Percentiles rank a stretch among this genome's conserved stretches.
Conservation (phyloP, 495 filamentous ascomycete species). For the Aspergillus sparsus region DNA sequence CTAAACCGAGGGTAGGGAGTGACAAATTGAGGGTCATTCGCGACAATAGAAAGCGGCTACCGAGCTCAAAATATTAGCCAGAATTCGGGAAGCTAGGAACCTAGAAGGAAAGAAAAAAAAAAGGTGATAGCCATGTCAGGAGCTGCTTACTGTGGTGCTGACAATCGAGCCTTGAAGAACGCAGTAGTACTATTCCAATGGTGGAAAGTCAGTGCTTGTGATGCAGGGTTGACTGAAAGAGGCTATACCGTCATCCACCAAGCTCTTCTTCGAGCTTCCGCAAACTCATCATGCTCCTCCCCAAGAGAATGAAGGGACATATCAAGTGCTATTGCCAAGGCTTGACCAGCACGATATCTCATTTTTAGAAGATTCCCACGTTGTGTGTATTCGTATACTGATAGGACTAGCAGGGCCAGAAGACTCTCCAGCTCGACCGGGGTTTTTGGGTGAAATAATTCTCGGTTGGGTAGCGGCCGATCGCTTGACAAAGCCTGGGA, state of each 20-base stretch:
- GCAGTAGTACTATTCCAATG: constrained; percentile 51
- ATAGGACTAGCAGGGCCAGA: constrained; percentile 57
- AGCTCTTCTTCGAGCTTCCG: constrained; percentile 55
- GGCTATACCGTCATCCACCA: constrained; percentile 64
- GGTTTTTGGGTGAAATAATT: constrained; percentile 51
- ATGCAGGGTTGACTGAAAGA: background rate
- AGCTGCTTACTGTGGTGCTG: constrained; percentile 54
- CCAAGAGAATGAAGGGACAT: constrained; percentile 51
- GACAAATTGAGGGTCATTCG: constrained; percentile 58
- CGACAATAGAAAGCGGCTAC: constrained; percentile 54
- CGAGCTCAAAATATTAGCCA: constrained; percentile 9
- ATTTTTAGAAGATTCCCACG: constrained; percentile 63
- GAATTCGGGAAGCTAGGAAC: background rate
- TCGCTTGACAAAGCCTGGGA: constrained; percentile 51
- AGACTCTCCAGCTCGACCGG: constrained; percentile 57
- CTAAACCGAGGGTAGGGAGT: constrained; percentile 55
- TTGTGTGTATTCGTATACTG: constrained; percentile 62
- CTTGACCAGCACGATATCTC: constrained; percentile 59
- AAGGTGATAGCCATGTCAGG: background rate
- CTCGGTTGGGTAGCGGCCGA: constrained; percentile 44
- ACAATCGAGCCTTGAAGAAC: constrained; percentile 62
- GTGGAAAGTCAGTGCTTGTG: constrained; percentile 14
- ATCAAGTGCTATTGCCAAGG: constrained; percentile 54
- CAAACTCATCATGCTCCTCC: constrained; percentile 49
- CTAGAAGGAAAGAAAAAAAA: background rate